These are phyloP conservation scores for Psophocarpus tetragonolobus DNA, from an alignment of 306 rosid genomes.

Conservation along the genomic window DNA sequence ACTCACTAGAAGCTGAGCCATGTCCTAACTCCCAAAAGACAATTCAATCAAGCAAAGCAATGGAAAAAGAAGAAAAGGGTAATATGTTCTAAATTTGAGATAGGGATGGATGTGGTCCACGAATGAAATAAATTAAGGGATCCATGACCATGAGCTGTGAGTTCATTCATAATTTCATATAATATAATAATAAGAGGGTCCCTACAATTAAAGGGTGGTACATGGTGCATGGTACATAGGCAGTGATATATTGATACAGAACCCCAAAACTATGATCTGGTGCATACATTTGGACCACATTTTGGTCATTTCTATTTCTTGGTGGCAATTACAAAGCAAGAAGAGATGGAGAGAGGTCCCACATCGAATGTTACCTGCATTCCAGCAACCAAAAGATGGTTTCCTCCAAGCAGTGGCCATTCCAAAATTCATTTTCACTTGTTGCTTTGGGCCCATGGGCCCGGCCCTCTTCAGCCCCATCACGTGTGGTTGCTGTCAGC, in stretches of 20 bases:
- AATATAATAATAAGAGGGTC: neutral
- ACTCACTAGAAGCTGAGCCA: neutral
- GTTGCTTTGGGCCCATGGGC: slow-evolving; percentile 44
- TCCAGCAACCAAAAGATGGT: slow-evolving; percentile 38
- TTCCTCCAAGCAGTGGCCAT: slow-evolving; percentile 29
- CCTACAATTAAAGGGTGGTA: neutral
- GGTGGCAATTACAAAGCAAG: neutral
- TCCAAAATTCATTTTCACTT: slow-evolving; percentile 2
- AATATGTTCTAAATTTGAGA: neutral
- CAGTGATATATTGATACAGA: neutral
- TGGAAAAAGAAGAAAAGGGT: neutral
- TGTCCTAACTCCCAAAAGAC: neutral
- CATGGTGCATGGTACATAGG: slow-evolving; percentile 24
- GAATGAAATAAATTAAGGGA: slow-evolving; percentile 30
- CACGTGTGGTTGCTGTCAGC: slow-evolving; percentile 29
- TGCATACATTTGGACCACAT: slow-evolving; percentile 19
- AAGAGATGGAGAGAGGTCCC: neutral
- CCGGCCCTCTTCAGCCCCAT: slow-evolving; percentile 28
- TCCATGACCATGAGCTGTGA: slow-evolving; percentile 30
- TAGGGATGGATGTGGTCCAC: slow-evolving; percentile 26
- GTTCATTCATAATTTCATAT: neutral
- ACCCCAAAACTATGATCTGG: neutral
- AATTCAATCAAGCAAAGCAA: neutral
- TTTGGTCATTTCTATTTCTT: neutral
- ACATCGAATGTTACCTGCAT: slow-evolving; percentile 36